Base-by-base conservation (phyloP, 2,329 filamentous ascomycete genomes). In the Microdochium nivale region DNA sequence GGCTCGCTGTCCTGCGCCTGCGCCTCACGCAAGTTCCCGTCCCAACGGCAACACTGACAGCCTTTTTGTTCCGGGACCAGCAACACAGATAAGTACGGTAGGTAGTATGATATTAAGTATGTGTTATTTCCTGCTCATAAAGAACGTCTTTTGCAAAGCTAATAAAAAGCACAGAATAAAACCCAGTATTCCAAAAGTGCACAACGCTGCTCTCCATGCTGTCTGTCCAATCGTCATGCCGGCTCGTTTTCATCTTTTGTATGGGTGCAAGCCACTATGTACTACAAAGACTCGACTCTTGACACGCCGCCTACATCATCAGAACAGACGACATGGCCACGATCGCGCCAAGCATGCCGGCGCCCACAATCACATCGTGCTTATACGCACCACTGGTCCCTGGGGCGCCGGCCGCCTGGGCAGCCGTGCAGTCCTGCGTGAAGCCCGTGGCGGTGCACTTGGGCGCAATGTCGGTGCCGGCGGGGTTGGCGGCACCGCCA, bases 321-420 rank as follows among this genome's bases (percentile, higher is more conserved):
- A 44, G 40, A 44, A 19, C 40, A 23, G 19, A 13, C 40, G 61
- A 65, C 32, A 65, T 35, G 56, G 55, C 64, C 5, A 65, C 52
- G 62, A 64, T 65, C 4, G 55, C 64, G 2, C 54, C 61, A 48
- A 66, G 65, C 9, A 62, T 59, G 40, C 64, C 65, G 10, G 63
- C 60, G 14, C 63, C 64, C 3, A 64, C 52, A 7, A 53, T 55
- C 25, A 58, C 60, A 11, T 65, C 63, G 44, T 59, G 60, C 25
- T 58, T 58, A 10, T 53, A 54, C n/a, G 58, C 63, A 23, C 60
- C 47, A 53, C 59, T 65, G 49, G 55, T 40, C 32, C 35, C 53
- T 13, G 46, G 25, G 27, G 35, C 43, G 47, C 51, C 52, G 25
- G 44, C 48, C 7, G 55, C 51, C n/a, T 30, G 24, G 19, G 49